These are phyloP conservation scores for Calonectria honghensis DNA, from an alignment of 2,329 filamentous ascomycete genomes.

Conservation along the genomic window DNA sequence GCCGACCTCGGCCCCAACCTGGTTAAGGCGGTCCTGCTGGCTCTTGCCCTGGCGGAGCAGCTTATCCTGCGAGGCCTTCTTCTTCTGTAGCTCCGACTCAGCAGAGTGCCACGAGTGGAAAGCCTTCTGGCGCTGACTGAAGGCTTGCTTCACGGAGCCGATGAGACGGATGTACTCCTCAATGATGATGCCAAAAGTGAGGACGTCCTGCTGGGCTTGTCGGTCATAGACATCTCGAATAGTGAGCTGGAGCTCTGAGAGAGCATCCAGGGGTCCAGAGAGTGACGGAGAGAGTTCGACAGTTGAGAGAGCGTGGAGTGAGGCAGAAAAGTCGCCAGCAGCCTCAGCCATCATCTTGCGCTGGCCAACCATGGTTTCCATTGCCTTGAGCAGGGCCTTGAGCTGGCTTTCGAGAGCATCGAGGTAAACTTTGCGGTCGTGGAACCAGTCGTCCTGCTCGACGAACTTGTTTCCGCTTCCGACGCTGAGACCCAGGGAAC, in stretches of 20 bases:
- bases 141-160: constrained; percentile 94
- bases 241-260: constrained; percentile 94
- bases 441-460: constrained; percentile 99
- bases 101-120: constrained; percentile 96
- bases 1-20: constrained; percentile 93
- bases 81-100: constrained; percentile 92
- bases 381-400: constrained; percentile 92
- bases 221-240: constrained; percentile 97
- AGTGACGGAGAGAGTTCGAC: constrained; percentile 94
- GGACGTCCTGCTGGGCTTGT: constrained; percentile 96
- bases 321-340: constrained; percentile 93
- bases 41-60: constrained; percentile 95
- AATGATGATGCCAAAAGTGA: constrained; percentile 97
- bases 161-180: constrained; percentile 99
- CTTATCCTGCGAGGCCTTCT: constrained; percentile 92
- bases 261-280: constrained; percentile 90
- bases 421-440: constrained; percentile 95
- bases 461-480: constrained; percentile 91
- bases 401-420: constrained; percentile 95
- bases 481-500: constrained; percentile 86
- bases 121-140: constrained; percentile 93
- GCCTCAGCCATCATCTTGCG: constrained; percentile 95
- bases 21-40: constrained; percentile 95
- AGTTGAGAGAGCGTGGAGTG: constrained; percentile 91
- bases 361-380: constrained; percentile 93